Conservation (phyloP, 1,284 basidiomycete species). For the Boletus mariae region DNA sequence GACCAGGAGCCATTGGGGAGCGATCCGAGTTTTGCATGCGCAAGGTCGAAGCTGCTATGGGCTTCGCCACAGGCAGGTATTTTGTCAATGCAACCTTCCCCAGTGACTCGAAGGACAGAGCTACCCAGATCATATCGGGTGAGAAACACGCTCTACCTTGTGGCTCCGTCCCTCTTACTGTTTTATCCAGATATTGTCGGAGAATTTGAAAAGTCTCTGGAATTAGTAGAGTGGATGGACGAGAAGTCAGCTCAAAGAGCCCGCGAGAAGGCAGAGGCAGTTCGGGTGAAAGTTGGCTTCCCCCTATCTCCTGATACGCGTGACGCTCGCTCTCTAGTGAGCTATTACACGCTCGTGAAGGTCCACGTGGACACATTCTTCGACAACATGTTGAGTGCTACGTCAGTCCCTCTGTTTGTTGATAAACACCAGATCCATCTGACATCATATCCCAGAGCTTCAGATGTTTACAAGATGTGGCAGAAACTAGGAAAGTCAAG, state of each 20-base stretch:
- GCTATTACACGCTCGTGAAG: slow-evolving; percentile 73
- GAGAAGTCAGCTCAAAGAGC: slow-evolving; percentile 77
- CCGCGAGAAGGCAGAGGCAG: slow-evolving; percentile 81
- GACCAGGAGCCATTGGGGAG: slow-evolving; percentile 82
- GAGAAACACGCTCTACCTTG: slow-evolving; percentile 11
- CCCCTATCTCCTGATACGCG: slow-evolving; percentile 83
- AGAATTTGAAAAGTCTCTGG: slow-evolving; percentile 80
- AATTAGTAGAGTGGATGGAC: slow-evolving; percentile 90
- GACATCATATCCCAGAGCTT: slow-evolving; percentile 39
- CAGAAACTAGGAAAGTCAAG: slow-evolving; percentile 68
- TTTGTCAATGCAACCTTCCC: slow-evolving; percentile 89
- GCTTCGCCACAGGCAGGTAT: slow-evolving; percentile 74
- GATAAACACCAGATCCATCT: neutral
- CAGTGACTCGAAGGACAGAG: slow-evolving; percentile 76
- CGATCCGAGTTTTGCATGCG: slow-evolving; percentile 74
- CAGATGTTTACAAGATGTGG: slow-evolving; percentile 68
- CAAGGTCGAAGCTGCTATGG: slow-evolving; percentile 61
- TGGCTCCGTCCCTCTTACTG: neutral
- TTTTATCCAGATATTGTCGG: slow-evolving; percentile 64
- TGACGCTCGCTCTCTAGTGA: slow-evolving; percentile 64
- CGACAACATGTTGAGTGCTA: slow-evolving; percentile 72
- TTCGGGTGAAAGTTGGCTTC: slow-evolving; percentile 85
- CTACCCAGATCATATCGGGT: slow-evolving; percentile 82
- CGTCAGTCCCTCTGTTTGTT: slow-evolving; percentile 38
- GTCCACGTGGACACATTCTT: slow-evolving; percentile 76